Conservation (phyloP, 2,329 filamentous ascomycete genomes). For the Aureobasidium uvarum region DNA sequence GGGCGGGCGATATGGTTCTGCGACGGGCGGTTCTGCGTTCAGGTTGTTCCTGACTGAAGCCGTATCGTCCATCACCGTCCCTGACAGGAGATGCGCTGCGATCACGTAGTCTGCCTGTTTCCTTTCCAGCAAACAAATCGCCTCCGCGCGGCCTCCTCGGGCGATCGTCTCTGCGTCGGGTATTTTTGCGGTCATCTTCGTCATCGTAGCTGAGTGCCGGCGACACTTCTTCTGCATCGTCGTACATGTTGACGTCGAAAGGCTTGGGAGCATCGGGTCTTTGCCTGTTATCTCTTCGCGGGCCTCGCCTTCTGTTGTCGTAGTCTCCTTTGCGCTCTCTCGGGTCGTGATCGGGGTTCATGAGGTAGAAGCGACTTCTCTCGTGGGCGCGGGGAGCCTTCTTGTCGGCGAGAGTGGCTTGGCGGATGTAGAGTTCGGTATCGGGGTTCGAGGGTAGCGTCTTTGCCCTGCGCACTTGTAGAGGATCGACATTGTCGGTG, state of each 20-base stretch:
- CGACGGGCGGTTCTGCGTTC: constrained; percentile 45
- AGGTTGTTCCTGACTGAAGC: constrained; percentile 52
- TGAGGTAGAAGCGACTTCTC: constrained; percentile 85
- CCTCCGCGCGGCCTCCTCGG: constrained; percentile 22
- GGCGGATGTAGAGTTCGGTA: constrained; percentile 66
- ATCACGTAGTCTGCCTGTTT: constrained; percentile 52
- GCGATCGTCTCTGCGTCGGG: constrained; percentile 30
- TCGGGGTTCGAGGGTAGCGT: constrained; percentile 66
- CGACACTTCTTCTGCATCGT: constrained; percentile 60
- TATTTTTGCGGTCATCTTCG: constrained; percentile 33
- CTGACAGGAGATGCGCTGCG: constrained; percentile 59
- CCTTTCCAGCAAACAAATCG: constrained; percentile 38
- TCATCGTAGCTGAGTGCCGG: constrained; percentile 34
- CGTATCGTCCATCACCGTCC: constrained; percentile 50
- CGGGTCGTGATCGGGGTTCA: constrained; percentile 86
- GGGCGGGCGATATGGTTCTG: constrained; percentile 43
- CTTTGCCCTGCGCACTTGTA: constrained; percentile 69
- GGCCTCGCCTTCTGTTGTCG: constrained; percentile 43
- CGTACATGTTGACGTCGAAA: constrained; percentile 79
- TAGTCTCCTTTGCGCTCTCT: constrained; percentile 57
- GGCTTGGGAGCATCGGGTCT: constrained; percentile 40
- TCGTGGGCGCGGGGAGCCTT: constrained; percentile 77
- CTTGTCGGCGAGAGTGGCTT: constrained; percentile 71
- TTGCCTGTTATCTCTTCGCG: constrained; percentile 58
- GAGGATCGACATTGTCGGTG: constrained; percentile 43